phyloP scores from a whole-genome alignment of 164 flowering plant species.

The Piper longum region DNA sequence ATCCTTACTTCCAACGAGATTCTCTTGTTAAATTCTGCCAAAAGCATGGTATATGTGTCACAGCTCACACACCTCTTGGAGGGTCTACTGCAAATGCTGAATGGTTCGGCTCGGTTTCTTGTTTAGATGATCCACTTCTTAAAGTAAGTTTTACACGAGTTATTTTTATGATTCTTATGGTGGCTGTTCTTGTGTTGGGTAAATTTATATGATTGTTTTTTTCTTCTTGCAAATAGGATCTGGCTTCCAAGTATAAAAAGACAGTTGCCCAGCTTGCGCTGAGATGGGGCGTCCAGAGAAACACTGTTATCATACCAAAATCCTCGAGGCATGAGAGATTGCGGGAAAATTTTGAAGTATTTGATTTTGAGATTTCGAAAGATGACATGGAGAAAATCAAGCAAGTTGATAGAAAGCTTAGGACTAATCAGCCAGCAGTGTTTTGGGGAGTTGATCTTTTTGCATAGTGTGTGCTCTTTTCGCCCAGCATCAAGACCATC shows the following conservation, averaged over 20 bases:
- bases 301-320: constrained; percentile 76
- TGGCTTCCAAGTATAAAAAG: constrained; percentile 64
- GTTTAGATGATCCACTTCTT: constrained; percentile 70
- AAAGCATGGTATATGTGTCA: constrained; percentile 80
- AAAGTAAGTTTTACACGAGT: constrained; percentile 25
- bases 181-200: background rate
- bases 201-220: background rate
- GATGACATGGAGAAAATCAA: constrained; percentile 71
- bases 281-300: constrained; percentile 84
- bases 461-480: constrained; percentile 20
- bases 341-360: constrained; percentile 61
- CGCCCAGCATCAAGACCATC: background rate
- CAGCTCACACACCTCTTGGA: constrained; percentile 90
- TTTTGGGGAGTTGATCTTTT: constrained; percentile 79
- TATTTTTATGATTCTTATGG: background rate
- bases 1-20: constrained; percentile 91
- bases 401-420: constrained; percentile 37
- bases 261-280: constrained; percentile 69
- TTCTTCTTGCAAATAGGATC: constrained; percentile 22
- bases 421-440: constrained; percentile 74
- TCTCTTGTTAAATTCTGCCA: constrained; percentile 84
- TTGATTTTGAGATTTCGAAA: constrained; percentile 57
- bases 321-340: constrained; percentile 60
- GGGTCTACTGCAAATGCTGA: constrained; percentile 75
- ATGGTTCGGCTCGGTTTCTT: constrained; percentile 80